A percentile compares a stretch with the other conserved stretches of the same genome.
phyloP scores from a whole-genome alignment of 768 basidiomycete species.

The Candolleomyces aberdarensis region DNA sequence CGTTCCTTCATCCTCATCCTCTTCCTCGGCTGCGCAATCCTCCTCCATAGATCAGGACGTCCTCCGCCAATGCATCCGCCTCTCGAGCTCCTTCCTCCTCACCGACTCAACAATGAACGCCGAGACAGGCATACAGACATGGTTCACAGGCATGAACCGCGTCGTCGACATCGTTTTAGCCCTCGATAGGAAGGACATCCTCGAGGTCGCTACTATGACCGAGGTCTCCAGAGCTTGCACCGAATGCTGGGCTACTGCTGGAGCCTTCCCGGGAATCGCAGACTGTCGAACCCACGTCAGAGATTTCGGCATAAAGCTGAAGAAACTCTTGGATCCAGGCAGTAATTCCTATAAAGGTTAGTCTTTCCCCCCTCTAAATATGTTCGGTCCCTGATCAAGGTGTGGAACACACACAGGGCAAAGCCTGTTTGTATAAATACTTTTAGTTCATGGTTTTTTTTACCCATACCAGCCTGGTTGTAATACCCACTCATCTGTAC shows the following conservation, averaged over 20 bases:
- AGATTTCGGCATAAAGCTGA: conserved; percentile 59
- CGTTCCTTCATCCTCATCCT: neutral
- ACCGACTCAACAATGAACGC: conserved; percentile 69
- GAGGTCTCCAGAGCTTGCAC: conserved; percentile 69
- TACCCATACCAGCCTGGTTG: too few relatives aligned
- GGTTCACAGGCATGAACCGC: conserved; percentile 64
- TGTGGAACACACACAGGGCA: too few relatives aligned
- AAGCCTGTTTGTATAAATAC: neutral
- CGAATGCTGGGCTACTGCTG: conserved; percentile 77
- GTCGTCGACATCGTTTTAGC: conserved; percentile 72
- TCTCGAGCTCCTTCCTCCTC: conserved; percentile 77
- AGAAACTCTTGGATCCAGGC: conserved; percentile 50
- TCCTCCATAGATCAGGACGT: conserved; percentile 53
- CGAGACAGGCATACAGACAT: conserved; percentile 52
- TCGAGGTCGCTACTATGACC: conserved; percentile 75
- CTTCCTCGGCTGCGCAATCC: conserved; percentile 11
- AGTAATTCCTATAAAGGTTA: conserved; percentile 46
- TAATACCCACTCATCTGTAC: neutral
- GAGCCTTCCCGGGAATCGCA: conserved; percentile 65
- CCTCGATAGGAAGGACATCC: conserved; percentile 62
- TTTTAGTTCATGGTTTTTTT: too few relatives aligned
- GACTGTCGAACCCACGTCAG: conserved; percentile 62
- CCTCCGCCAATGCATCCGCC: conserved; percentile 61
- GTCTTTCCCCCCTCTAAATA: neutral
- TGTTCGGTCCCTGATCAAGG: too few relatives aligned